A percentile compares a stretch with the other conserved stretches of the same genome.
Conservation (phyloP, 345 rosid genomes). For the Barbarea vulgaris region DNA sequence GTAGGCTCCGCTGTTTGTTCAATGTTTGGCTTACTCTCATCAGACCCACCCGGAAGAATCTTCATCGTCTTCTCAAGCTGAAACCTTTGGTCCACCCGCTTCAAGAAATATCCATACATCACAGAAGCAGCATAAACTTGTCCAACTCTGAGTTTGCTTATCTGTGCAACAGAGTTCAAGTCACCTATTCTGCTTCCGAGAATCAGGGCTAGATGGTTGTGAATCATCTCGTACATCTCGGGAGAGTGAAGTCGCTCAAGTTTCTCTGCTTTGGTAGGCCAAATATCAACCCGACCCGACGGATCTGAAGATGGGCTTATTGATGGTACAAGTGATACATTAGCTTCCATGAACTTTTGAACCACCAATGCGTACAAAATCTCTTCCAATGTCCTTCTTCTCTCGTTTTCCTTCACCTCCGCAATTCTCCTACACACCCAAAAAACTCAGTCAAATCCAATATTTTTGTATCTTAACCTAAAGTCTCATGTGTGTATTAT, state of each 20-base stretch:
- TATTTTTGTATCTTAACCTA: background rate
- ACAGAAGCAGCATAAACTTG: slow-evolving; percentile 99
- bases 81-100: slow-evolving; percentile 89
- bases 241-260: slow-evolving; percentile 81
- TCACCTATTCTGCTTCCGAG: slow-evolving; percentile 74
- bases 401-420: slow-evolving; percentile 88
- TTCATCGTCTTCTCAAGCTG: slow-evolving; percentile 98
- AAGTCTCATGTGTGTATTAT: background rate
- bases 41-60: slow-evolving; percentile 57
- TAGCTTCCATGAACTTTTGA: slow-evolving; percentile 89
- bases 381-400: slow-evolving; percentile 80
- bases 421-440: slow-evolving; percentile 76
- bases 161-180: slow-evolving; percentile 60
- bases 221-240: slow-evolving; percentile 97
- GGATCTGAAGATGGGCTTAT: slow-evolving; percentile 56
- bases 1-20: slow-evolving; percentile 32
- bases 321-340: slow-evolving; percentile 73
- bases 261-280: slow-evolving; percentile 71
- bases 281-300: slow-evolving; percentile 61
- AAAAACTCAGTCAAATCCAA: slow-evolving; percentile 12
- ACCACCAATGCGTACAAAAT: slow-evolving; percentile 88
- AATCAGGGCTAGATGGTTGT: slow-evolving; percentile 82
- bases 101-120: slow-evolving; percentile 96
- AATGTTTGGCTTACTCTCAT: slow-evolving; percentile 39
- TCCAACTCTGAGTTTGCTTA: slow-evolving; percentile 87